phyloP scores from a whole-genome alignment of 1,284 basidiomycete genomes.

The Leucoagaricus sp. region DNA sequence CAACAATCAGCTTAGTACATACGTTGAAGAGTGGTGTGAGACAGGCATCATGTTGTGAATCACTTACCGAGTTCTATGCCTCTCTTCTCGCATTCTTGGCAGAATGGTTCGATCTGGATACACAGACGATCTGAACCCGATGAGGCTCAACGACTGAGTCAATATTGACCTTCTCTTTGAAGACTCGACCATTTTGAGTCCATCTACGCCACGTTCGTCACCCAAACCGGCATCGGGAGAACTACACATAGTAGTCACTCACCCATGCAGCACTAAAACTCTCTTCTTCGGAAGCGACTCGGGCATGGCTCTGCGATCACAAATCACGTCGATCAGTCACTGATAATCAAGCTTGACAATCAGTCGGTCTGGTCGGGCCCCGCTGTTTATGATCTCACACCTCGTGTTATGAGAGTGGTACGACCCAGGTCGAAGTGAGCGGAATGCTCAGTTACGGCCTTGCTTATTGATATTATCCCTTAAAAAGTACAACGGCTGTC shows the following conservation, averaged over 20 bases:
- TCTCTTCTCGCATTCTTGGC: slow-evolving; percentile 61
- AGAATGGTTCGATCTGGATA: slow-evolving; percentile 66
- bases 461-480: too few relatives aligned
- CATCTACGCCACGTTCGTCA: slow-evolving; percentile 49
- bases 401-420: too few relatives aligned
- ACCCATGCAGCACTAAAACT: slow-evolving; percentile 65
- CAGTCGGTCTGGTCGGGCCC: neutral
- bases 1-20: too few relatives aligned
- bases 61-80: slow-evolving; percentile 67
- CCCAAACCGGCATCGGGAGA: neutral
- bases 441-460: too few relatives aligned
- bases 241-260: slow-evolving; percentile 3
- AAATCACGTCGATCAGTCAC: neutral
- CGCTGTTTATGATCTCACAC: neutral
- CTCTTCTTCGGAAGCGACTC: slow-evolving; percentile 25
- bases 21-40: neutral
- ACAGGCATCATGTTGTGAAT: neutral
- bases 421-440: too few relatives aligned
- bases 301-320: neutral
- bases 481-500: too few relatives aligned
- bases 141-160: neutral
- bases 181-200: slow-evolving; percentile 78
- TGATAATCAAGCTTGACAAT: neutral
- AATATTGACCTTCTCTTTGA: slow-evolving; percentile 72
- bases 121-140: neutral